These are phyloP conservation scores for Hansfordia pulvinata DNA, from an alignment of 2,329 filamentous ascomycete genomes.

Conservation along the genomic window DNA sequence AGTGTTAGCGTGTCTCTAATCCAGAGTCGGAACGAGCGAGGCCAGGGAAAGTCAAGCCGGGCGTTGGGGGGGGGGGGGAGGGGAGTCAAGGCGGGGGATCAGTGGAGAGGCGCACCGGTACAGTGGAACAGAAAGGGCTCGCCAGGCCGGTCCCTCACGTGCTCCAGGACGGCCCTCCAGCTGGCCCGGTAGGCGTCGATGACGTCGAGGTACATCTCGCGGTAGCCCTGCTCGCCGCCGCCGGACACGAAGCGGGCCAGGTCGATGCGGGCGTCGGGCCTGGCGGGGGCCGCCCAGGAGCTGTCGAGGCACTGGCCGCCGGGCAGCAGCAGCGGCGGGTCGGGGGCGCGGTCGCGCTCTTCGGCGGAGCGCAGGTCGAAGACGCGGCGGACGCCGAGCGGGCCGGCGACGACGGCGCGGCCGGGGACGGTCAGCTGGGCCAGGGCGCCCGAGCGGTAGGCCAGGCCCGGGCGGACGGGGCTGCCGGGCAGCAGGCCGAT, in stretches of 20 bases:
- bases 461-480: conserved; percentile 23
- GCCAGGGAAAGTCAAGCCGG: too few species aligned
- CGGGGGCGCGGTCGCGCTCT: conserved; percentile 28
- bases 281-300: conserved; percentile 24
- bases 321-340: conserved; percentile 29
- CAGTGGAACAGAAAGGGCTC: conserved; percentile 39
- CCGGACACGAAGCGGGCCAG: conserved; percentile 29
- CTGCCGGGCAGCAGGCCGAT: conserved; percentile 29
- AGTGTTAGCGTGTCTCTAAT: too few species aligned
- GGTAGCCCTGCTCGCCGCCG: conserved; percentile 28
- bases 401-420: conserved; percentile 20
- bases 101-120: conserved; percentile 25
- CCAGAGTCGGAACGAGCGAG: too few species aligned
- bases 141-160: conserved; percentile 28
- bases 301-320: conserved; percentile 29
- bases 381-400: conserved; percentile 26
- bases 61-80: too few species aligned
- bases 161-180: conserved; percentile 30
- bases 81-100: too few species aligned
- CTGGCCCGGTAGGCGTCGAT: conserved; percentile 25
- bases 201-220: conserved; percentile 32
- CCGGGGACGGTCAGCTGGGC: conserved; percentile 19
- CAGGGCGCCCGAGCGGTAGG: conserved; percentile 33
- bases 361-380: conserved; percentile 35
- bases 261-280: conserved; percentile 20